phyloP scores from a whole-genome alignment of 257 asterid genomes.

The Eucommia ulmoides region DNA sequence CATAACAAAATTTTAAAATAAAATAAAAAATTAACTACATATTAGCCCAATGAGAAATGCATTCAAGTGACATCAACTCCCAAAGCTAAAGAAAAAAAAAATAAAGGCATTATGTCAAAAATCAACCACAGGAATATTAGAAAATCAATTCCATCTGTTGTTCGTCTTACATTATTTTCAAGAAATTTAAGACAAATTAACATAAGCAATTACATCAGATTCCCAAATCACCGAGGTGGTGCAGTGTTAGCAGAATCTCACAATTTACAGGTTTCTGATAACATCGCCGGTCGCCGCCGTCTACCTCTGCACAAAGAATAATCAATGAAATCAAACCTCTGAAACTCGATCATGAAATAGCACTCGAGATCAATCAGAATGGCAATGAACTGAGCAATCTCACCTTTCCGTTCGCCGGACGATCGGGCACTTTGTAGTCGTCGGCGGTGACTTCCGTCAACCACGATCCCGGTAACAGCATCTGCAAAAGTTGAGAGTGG shows the following conservation, averaged over 20 bases:
- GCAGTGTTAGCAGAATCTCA: neutral
- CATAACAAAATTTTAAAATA: neutral
- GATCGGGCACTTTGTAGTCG: slow-evolving; percentile 55
- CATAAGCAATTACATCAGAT: neutral
- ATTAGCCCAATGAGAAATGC: neutral
- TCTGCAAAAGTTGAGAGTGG: slow-evolving; percentile 22
- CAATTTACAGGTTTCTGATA: neutral
- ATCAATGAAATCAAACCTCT: neutral
- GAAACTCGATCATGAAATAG: slow-evolving; percentile 20
- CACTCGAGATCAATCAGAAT: slow-evolving; percentile 14
- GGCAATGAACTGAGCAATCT: slow-evolving; percentile 2
- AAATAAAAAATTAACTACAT: too few relatives aligned
- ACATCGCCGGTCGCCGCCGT: neutral
- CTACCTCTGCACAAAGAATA: neutral
- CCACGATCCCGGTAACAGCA: slow-evolving; percentile 63
- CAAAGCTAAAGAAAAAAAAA: neutral
- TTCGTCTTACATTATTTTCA: neutral
- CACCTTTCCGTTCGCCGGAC: slow-evolving; percentile 2
- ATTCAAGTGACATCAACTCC: neutral
- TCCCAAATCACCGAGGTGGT: neutral
- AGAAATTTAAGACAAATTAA: neutral
- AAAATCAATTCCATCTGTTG: neutral
- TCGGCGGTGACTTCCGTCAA: slow-evolving; percentile 62
- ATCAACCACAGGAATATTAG: neutral
- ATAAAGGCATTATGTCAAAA: neutral